phyloP scores from a whole-genome alignment of 129 eudicot species.

The Deinandra increscens region DNA sequence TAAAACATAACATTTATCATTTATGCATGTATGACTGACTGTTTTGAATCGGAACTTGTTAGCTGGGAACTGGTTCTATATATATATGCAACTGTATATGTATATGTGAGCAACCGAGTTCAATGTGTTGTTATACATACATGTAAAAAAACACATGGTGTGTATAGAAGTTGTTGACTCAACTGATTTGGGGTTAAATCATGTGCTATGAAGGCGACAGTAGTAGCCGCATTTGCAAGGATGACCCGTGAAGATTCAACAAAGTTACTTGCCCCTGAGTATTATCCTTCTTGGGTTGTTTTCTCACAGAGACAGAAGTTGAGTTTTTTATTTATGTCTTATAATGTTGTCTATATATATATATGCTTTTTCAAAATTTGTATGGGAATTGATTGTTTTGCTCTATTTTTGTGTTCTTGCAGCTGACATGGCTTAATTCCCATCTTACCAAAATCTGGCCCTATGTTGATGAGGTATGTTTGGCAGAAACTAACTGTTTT shows the following conservation, averaged over 20 bases:
- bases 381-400: slow-evolving; percentile 28
- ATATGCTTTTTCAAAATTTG: background rate
- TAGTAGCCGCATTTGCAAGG: slow-evolving; percentile 89
- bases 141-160: background rate
- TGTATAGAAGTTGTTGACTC: slow-evolving; percentile 10
- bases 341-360: background rate
- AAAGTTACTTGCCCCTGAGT: slow-evolving; percentile 68
- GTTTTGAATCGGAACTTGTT: slow-evolving; percentile 12
- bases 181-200: slow-evolving; percentile 22
- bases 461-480: slow-evolving; percentile 69
- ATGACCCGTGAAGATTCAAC: slow-evolving; percentile 96
- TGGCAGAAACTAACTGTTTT: background rate
- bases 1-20: background rate
- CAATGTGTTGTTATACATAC: slow-evolving; percentile 3
- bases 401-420: slow-evolving; percentile 28
- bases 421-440: slow-evolving; percentile 92
- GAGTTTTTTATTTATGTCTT: slow-evolving; percentile 7
- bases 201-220: slow-evolving; percentile 52
- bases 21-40: background rate
- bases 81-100: slow-evolving; percentile 8
- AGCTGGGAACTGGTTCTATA: slow-evolving; percentile 7
- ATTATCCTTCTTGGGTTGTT: slow-evolving; percentile 94
- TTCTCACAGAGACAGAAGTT: slow-evolving; percentile 89
- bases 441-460: slow-evolving; percentile 97
- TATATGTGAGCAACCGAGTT: background rate